phyloP scores from a whole-genome alignment of 2,329 filamentous ascomycete species.

The Cladophialophora bantiana region DNA sequence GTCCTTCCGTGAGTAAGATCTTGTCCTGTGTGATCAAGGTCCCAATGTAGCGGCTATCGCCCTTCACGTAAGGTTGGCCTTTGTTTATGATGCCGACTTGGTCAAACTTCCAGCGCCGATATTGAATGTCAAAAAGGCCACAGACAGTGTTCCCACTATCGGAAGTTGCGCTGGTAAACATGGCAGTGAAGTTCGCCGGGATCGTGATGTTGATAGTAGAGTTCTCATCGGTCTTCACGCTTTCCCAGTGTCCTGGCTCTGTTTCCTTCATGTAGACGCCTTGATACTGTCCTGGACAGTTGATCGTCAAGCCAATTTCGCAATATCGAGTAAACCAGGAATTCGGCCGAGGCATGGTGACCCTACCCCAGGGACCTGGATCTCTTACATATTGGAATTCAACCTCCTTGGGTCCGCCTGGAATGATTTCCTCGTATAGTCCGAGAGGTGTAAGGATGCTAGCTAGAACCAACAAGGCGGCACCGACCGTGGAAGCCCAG shows the following conservation, averaged over 20 bases:
- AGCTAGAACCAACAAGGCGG: constrained; percentile 21
- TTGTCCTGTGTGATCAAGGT: constrained; percentile 46
- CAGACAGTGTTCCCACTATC: constrained; percentile 45
- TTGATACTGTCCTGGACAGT: constrained; percentile 29
- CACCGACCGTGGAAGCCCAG: constrained; percentile 19
- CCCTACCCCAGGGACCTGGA: constrained; percentile 21
- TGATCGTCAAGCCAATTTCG: constrained; percentile 22
- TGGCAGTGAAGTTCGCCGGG: constrained; percentile 23
- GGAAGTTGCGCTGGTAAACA: constrained; percentile 26
- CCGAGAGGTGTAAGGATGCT: constrained; percentile 23
- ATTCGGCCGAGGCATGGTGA: constrained; percentile 25
- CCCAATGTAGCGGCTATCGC: constrained; percentile 43
- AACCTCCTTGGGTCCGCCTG: constrained; percentile 14
- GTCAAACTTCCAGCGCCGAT: constrained; percentile 41
- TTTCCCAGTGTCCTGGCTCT: constrained; percentile 12
- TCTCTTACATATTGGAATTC: constrained; percentile 25
- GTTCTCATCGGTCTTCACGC: constrained; percentile 21
- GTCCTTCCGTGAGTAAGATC: constrained; percentile 47
- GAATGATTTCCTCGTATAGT: constrained; percentile 20
- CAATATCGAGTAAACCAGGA: constrained; percentile 21
- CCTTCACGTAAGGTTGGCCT: constrained; percentile 43
- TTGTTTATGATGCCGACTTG: constrained; percentile 43
- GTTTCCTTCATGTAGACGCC: constrained; percentile 30
- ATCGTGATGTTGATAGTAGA: constrained; percentile 25
- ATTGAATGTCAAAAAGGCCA: constrained; percentile 54